Evolutionary conservation across 306 rosid species (phyloP), one percentile per base, ranked within the genome.

Genomic region (Amphicarpaea edgeworthii): DNA sequence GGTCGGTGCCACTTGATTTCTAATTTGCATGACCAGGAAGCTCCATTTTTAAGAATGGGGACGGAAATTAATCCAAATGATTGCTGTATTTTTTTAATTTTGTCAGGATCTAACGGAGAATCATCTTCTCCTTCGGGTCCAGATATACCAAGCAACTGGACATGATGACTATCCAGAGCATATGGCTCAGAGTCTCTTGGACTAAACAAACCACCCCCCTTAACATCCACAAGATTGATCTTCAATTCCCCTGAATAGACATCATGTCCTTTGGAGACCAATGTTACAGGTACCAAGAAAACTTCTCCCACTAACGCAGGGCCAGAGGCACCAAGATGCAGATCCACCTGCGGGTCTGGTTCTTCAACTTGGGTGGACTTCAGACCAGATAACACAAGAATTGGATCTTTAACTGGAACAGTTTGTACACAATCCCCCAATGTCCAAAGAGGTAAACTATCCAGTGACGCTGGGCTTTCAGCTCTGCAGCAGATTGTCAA

Each of bases 1-100:
- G 96, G 92, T 59, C 96, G 86, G 81, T 90, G 85, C 99, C 99
- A 95, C 89, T 89, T 95, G 82, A 92, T 92, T 84, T 92, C 97
- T 81, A 95, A 82, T 80, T 84, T 90, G 91, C 97, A 95, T 6
- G 90, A 86, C 99, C 99, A 95, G 1, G 97, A 89, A 16, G 85
- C 92, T 70, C 96, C 96, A 71, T 78, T 75, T 89, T 87, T 86
- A 70, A 95, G 84, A 78, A 82, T 64, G 43, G 97, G 98, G 71
- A 95, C 96, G 14, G 93, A 92, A 81, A 95, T 85, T 77, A 95
- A 77, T 55, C 98, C 98, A 75, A 95, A 95, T 59, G 97, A 87
- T 41, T 90, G 84, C 61, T 90, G 92, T 59, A 95, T 85, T 87
- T 90, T 86, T 83, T 91, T 88, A 58, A 91, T 88, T 23, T 89